Evolutionary conservation across 140 eudicot species (phyloP).

Genomic region (Senecio squalidus): DNA sequence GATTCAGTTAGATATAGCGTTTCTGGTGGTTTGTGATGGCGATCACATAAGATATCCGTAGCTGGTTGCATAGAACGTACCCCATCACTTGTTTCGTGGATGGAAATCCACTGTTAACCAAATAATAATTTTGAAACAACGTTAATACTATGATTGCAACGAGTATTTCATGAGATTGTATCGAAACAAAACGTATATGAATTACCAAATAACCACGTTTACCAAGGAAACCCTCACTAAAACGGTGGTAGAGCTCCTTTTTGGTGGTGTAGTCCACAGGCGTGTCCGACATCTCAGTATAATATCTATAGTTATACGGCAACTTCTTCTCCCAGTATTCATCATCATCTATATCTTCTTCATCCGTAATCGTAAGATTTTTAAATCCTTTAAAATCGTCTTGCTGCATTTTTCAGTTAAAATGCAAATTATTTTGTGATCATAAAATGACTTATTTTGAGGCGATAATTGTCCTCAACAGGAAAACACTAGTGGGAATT

Average conservation of each 20-base stretch:
- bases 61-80: background rate
- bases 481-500: no score
- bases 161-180: background rate
- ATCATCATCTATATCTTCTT: background rate
- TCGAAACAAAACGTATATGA: background rate
- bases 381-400: no score
- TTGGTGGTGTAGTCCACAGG: background rate
- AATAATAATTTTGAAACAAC: background rate
- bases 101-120: background rate
- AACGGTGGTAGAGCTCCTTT: slow-evolving; percentile 5
- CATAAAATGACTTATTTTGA: no score
- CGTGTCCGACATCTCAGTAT: background rate
- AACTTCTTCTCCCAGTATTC: slow-evolving; percentile 4
- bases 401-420: background rate
- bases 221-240: background rate
- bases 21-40: background rate
- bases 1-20: background rate
- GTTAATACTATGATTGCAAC: background rate
- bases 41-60: background rate
- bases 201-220: background rate
- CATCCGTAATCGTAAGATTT: no score
- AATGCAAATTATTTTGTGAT: background rate
- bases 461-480: no score
- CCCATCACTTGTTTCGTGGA: background rate
- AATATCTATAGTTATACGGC: background rate